Conservation (phyloP, 148 eudicot species). For the Gaultheria prostrata region DNA sequence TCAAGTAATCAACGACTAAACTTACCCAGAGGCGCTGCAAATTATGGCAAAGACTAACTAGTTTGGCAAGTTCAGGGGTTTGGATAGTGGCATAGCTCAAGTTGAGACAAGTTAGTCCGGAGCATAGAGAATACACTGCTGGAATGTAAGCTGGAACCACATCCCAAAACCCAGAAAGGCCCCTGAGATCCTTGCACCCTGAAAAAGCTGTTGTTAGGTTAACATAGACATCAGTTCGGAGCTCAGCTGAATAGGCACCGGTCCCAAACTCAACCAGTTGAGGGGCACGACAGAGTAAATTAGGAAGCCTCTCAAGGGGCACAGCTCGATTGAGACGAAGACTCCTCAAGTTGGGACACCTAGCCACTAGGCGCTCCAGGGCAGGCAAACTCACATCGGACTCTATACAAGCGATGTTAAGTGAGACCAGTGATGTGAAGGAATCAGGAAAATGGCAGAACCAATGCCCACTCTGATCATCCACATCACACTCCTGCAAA, state of each 20-base stretch:
- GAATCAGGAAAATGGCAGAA: conserved; percentile 79
- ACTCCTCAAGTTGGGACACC: conserved; percentile 68
- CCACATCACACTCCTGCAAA: conserved; percentile 88
- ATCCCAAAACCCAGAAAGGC: conserved; percentile 86
- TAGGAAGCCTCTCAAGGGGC: conserved; percentile 69
- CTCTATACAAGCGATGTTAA: conserved; percentile 74
- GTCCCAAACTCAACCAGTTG: conserved; percentile 82
- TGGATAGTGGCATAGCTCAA: conserved; percentile 77
- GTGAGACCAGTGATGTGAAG: conserved; percentile 69
- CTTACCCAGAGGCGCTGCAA: conserved; percentile 87
- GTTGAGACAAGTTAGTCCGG: conserved; percentile 75
- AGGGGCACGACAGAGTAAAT: conserved; percentile 63
- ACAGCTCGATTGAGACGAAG: conserved; percentile 83
- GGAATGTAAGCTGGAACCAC: conserved; percentile 79
- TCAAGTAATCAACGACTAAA: conserved; percentile 4
- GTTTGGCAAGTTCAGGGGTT: conserved; percentile 69
- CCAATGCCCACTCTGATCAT: conserved; percentile 91
- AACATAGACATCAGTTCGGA: conserved; percentile 54
- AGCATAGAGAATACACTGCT: conserved; percentile 64
- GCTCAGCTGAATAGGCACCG: conserved; percentile 68
- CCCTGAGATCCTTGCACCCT: conserved; percentile 63
- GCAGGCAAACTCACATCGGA: conserved; percentile 78
- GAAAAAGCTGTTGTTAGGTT: conserved; percentile 57
- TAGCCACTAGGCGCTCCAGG: conserved; percentile 69
- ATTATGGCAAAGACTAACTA: conserved; percentile 63